Evolutionary conservation across 768 basidiomycete genomes (phyloP), one percentile per base, ranked within the genome.

Genomic region (Mycena leptocephala): DNA sequence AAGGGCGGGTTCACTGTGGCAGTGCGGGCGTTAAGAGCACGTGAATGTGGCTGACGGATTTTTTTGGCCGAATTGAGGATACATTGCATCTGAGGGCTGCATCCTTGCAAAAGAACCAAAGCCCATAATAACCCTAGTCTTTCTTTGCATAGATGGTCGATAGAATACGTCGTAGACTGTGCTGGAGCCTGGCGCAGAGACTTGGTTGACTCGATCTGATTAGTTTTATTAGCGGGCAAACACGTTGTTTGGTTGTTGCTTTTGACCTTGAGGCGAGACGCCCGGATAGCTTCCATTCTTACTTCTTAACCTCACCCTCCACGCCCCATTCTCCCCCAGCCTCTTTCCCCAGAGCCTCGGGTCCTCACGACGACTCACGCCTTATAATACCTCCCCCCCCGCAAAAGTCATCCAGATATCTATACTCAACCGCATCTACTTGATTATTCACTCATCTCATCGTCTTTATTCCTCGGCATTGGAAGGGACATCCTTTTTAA

Each of bases 351-450:
- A 35, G 48, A 53, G 37, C 37, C 33, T 53, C 39, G 46, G 81
- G 83, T 82, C 86, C 87, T 91, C 89, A 92, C 92, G 90, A 91
- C 90, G 82, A 84, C 86, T 89, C 86, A 88, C 90, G 88, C 87
- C 82, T 90, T 89, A 90, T 90, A 89, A 90, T 91, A 90, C 87
- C 70, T 33, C 41, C 67, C 26, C 55, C n/a, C 87, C 88, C 37
- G 9, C 56, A 58, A 67, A 66, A 70, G 37, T 68, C 62, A 9
- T 43, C 51, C 66, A 53, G 48, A 82, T 80, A 79, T 83, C 80
- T 82, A 79, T 77, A 78, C 77, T 59, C 78, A 81, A n/a, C 48
- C 48, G 80, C 78, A 77, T 33, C 69, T 73, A 77, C 72, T 78
- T 79, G 74, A 74, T 78, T 76, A 77, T 81, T 79, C 70, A 48